These are phyloP conservation scores for Psilocybe subaeruginosa DNA, from an alignment of 768 basidiomycete genomes.

Conservation along the genomic window DNA sequence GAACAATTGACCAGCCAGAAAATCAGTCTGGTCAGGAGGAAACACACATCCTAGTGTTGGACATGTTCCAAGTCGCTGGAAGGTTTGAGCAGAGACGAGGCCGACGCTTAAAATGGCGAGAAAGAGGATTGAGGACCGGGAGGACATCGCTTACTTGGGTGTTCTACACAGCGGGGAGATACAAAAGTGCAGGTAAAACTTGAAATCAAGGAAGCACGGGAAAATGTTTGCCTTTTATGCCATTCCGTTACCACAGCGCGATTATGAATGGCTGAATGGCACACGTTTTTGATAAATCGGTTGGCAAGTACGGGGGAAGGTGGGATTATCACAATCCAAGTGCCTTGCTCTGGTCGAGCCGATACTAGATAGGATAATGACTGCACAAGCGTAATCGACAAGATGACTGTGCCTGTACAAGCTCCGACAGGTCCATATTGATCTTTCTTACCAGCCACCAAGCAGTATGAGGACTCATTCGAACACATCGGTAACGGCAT, in stretches of 20 bases:
- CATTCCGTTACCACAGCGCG: neutral
- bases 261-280: neutral
- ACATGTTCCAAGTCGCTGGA: slow-evolving; percentile 42
- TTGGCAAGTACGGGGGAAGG: neutral
- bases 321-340: neutral
- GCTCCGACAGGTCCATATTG: neutral
- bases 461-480: neutral
- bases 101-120: slow-evolving; percentile 19
- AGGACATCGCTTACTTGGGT: neutral
- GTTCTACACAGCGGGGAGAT: neutral
- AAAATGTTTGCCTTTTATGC: neutral
- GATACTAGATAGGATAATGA: neutral
- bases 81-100: slow-evolving; percentile 36
- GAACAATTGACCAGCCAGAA: slow-evolving; percentile 44
- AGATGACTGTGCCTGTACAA: neutral
- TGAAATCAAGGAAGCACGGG: neutral
- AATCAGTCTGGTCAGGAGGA: slow-evolving; percentile 47
- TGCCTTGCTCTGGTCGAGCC: neutral
- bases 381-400: neutral
- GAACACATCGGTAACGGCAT: neutral
- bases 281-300: slow-evolving; percentile 3
- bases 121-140: slow-evolving; percentile 19
- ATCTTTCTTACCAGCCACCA: neutral
- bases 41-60: slow-evolving; percentile 45
- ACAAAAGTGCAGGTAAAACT: neutral